Base-by-base conservation (phyloP, 2,329 filamentous ascomycete genomes). In the Talaromyces piceae region DNA sequence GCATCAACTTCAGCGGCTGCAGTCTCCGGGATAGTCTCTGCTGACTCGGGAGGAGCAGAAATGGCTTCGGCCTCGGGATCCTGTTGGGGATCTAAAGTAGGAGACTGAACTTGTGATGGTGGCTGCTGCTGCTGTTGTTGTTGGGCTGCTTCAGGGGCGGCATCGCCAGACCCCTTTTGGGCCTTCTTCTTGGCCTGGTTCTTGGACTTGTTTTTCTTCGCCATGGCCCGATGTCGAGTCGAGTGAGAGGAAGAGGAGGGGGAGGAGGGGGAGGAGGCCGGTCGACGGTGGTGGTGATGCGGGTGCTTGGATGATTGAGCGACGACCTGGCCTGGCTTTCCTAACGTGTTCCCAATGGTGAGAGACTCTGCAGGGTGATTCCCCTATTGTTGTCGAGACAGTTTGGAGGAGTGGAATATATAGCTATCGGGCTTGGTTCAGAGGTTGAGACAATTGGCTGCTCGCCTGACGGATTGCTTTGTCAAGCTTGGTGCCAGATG, bases 321-420 rank as follows among this genome's bases (percentile, higher is more conserved):
- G 30, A 49, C 50, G 39, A 37, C 33, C 33, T 8, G 16, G 16
- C 45, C 30, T 13, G 41, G 28, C 47, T 48, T 45, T 45, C 50
- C 50, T 57, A 57, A 57, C 57, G 57, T 58, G 57, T 58, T 52
- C 41, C 56, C 57, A 58, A 56, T 55, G 47, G 50, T 39, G 6
- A 13, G 22, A 16, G 6, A 9, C 25, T 1, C 33, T 37, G 33
- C 16, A 37, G 33, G 33, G 16, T 16, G 33, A 37, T 20, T 18
- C n/a, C 33, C 33, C 16, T 37, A 20, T 37, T n/a, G n/a, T n/a
- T 37, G 16, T 37, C 7, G 5, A 13, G 33, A 37, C n/a, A 37
- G 33, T 9, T 20, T n/a, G 33, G 31, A 37, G 31, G n/a, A n/a
- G 31, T 37, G 31, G 31, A 37, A 37, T 37, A 37, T 37, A 37